phyloP scores from a whole-genome alignment of 2,329 filamentous ascomycete species.

The Penicillium sp. region DNA sequence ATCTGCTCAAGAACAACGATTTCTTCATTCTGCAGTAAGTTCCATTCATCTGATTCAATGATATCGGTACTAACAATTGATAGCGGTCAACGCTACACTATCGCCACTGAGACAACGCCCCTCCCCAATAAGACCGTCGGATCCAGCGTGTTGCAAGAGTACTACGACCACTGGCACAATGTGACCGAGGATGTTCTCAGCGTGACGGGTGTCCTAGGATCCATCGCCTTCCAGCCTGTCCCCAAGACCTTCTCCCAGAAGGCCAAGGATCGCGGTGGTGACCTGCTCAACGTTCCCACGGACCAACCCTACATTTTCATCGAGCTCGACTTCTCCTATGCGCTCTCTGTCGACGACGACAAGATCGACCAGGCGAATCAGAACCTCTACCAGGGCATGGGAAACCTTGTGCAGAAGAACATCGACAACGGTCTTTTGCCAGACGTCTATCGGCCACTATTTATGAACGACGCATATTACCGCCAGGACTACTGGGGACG shows the following conservation, averaged over 20 bases:
- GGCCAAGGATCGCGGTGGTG: conserved; percentile 39
- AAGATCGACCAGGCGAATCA: conserved; percentile 46
- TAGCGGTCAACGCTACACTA: conserved; percentile 45
- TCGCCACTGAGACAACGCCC: conserved; percentile 45
- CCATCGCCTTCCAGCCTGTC: conserved; percentile 44
- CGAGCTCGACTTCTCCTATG: conserved; percentile 51
- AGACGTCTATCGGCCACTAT: conserved; percentile 49
- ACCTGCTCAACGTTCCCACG: conserved; percentile 47
- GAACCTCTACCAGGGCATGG: conserved; percentile 42
- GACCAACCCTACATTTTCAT: conserved; percentile 50
- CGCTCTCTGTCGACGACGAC: conserved; percentile 35
- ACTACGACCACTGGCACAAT: conserved; percentile 40
- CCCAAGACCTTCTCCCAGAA: conserved; percentile 38
- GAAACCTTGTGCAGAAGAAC: conserved; percentile 39
- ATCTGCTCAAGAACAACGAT: conserved; percentile 52
- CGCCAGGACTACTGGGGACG: conserved; percentile 51
- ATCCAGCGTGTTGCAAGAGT: conserved; percentile 33
- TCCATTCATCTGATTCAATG: neutral
- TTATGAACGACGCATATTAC: conserved; percentile 53
- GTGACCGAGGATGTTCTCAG: conserved; percentile 31
- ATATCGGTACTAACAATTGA: neutral
- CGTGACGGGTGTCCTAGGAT: conserved; percentile 35
- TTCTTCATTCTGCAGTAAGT: conserved; percentile 34
- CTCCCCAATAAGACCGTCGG: conserved; percentile 38
- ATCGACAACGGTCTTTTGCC: conserved; percentile 41